These are phyloP conservation scores for Trypanosoma rangeli DNA, from an alignment of 208 protist genomes.

Conservation along the genomic window DNA sequence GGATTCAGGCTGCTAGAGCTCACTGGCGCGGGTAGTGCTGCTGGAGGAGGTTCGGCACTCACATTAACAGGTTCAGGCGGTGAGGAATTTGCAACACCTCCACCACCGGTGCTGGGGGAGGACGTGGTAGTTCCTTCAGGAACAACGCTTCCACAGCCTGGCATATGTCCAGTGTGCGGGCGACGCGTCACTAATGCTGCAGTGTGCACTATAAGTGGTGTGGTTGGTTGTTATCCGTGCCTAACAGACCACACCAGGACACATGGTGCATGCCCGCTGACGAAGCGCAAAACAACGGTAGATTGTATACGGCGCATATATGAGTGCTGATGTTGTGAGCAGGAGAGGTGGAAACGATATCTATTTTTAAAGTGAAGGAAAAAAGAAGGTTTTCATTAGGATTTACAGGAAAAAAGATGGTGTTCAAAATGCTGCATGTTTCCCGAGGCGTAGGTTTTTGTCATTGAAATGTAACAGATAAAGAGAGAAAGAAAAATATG, in stretches of 20 bases:
- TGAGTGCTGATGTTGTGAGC: conserved; percentile 43
- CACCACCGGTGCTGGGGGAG: conserved; percentile 59
- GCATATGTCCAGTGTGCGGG: conserved; percentile 68
- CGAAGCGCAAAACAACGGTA: conserved; percentile 35
- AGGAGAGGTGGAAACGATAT: neutral
- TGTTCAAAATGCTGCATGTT: neutral
- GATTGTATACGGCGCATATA: conserved; percentile 78
- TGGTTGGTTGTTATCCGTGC: conserved; percentile 86
- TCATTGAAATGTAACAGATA: neutral
- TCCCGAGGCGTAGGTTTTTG: neutral
- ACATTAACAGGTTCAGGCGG: conserved; percentile 17
- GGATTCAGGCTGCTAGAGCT: conserved; percentile 66
- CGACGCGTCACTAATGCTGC: conserved; percentile 60
- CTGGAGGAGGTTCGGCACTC: conserved; percentile 12
- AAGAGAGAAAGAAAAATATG: conserved; percentile 4
- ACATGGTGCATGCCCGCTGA: conserved; percentile 61
- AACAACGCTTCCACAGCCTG: conserved; percentile 32
- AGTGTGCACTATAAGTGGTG: conserved; percentile 61
- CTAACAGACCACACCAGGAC: conserved; percentile 50
- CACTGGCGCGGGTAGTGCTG: conserved; percentile 19
- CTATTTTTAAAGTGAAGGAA: too few relatives aligned
- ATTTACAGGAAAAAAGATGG: neutral
- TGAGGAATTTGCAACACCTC: conserved; percentile 57
- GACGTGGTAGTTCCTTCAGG: conserved; percentile 33
- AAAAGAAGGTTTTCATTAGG: neutral